phyloP scores from a whole-genome alignment of 805 yeast genomes.

The Candida namnaoensis region DNA sequence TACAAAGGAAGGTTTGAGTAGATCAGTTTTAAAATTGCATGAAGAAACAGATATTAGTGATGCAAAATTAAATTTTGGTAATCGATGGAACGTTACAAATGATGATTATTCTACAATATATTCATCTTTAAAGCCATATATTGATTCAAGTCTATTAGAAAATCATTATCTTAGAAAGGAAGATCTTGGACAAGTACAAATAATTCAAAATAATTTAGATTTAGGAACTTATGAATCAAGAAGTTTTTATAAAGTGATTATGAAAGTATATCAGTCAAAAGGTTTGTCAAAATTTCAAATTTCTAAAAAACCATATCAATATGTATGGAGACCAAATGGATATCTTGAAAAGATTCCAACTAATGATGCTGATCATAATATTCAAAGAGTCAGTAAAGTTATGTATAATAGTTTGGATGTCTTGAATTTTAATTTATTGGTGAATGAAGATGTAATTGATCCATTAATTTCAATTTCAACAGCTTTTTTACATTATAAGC shows the following conservation, averaged over 20 bases:
- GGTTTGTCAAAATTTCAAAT: conserved; percentile 2
- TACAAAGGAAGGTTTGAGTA: too few species aligned
- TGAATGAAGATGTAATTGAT: conserved; percentile 9
- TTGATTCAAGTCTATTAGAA: conserved; percentile 8
- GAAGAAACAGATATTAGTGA: too few species aligned
- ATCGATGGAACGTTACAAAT: too few species aligned
- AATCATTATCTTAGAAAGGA: conserved; percentile 1
- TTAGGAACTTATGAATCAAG: not conserved
- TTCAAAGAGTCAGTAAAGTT: conserved; percentile 9
- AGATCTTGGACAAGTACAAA: conserved; percentile 2
- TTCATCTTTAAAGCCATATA: conserved; percentile 4
- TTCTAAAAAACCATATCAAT: conserved; percentile 2
- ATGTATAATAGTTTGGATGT: not conserved
- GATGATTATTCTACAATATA: too few species aligned
- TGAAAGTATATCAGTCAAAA: not conserved
- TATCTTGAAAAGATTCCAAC: conserved; percentile 9
- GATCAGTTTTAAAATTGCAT: too few species aligned
- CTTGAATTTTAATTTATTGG: conserved; percentile 1
- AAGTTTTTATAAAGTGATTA: conserved; percentile 2
- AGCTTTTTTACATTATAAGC: conserved; percentile 7
- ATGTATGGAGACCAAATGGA: conserved; percentile 12
- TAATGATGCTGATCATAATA: conserved; percentile 2
- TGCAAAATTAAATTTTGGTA: too few species aligned
- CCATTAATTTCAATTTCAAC: conserved; percentile 6
- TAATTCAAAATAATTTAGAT: not conserved